These are phyloP conservation scores for Wallacemonas sp. DNA, from an alignment of 208 protist species.

Conservation along the genomic window DNA sequence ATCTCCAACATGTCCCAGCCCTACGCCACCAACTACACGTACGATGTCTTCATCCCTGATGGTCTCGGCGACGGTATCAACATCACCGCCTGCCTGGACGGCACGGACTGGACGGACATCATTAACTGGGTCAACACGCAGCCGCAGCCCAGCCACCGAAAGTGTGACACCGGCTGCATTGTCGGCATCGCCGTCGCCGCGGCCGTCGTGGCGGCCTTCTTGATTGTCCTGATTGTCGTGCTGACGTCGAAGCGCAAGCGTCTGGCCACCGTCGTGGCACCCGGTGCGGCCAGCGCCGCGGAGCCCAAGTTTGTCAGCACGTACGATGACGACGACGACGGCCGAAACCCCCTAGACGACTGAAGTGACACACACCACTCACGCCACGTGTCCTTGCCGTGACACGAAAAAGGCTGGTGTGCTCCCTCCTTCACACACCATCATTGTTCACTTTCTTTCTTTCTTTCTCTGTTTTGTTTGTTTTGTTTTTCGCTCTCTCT, in stretches of 20 bases:
- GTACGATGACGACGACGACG: constrained; percentile 34
- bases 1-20: constrained; percentile 56
- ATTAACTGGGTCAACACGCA: constrained; percentile 25
- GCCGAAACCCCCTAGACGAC: constrained; percentile 30
- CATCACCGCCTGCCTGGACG: constrained; percentile 41
- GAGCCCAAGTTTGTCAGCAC: constrained; percentile 59
- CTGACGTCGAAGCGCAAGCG: constrained; percentile 73
- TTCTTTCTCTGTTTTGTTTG: constrained; percentile 7
- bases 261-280: constrained; percentile 68
- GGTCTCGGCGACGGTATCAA: constrained; percentile 36
- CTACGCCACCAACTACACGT: constrained; percentile 26
- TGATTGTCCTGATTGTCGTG: constrained; percentile 64
- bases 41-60: constrained; percentile 50
- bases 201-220: constrained; percentile 52
- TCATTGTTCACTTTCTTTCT: constrained; percentile 16
- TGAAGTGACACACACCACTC: not conserved
- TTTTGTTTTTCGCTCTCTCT: constrained; percentile 18
- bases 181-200: constrained; percentile 64
- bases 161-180: constrained; percentile 71
- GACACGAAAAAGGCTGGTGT: not conserved
- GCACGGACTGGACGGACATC: constrained; percentile 41
- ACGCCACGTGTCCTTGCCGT: not conserved
- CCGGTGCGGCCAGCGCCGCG: constrained; percentile 18
- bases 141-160: not conserved
- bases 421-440: not conserved